Conservation (phyloP, 176 grass and related monocot species). For the Aegilops bicornis region DNA sequence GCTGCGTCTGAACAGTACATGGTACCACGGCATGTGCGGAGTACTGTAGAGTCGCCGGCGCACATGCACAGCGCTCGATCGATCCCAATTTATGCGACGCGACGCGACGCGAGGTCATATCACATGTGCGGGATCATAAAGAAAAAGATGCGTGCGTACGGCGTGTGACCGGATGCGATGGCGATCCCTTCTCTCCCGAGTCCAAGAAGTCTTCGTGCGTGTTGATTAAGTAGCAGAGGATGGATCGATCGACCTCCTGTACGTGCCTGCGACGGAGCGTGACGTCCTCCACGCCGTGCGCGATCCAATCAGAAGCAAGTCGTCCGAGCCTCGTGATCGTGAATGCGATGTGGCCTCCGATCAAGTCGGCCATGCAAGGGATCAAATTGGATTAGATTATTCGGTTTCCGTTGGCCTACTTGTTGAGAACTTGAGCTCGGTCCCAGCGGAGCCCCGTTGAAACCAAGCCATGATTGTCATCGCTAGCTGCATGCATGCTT, state of each 20-base stretch:
- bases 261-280: neutral
- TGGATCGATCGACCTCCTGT: neutral
- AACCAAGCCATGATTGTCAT: neutral
- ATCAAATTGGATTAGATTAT: neutral
- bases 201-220: neutral
- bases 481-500: too few relatives aligned
- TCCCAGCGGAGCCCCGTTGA: slow-evolving; percentile 37
- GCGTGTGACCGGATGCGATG: neutral
- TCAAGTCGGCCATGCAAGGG: too few relatives aligned
- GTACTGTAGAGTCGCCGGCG: neutral
- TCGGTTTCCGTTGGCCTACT: slow-evolving; percentile 37
- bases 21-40: neutral
- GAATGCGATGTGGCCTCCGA: too few relatives aligned
- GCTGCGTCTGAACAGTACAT: neutral
- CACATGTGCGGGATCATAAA: neutral
- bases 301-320: too few relatives aligned
- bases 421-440: neutral
- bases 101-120: neutral
- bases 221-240: too few relatives aligned
- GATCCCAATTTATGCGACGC: neutral
- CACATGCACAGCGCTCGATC: neutral
- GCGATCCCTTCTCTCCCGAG: neutral
- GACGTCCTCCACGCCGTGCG: neutral
- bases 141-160: neutral
- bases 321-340: neutral